These are phyloP conservation scores for Phytophthora citrophthora DNA, from an alignment of 352 stramenopile species.

Conservation along the genomic window DNA sequence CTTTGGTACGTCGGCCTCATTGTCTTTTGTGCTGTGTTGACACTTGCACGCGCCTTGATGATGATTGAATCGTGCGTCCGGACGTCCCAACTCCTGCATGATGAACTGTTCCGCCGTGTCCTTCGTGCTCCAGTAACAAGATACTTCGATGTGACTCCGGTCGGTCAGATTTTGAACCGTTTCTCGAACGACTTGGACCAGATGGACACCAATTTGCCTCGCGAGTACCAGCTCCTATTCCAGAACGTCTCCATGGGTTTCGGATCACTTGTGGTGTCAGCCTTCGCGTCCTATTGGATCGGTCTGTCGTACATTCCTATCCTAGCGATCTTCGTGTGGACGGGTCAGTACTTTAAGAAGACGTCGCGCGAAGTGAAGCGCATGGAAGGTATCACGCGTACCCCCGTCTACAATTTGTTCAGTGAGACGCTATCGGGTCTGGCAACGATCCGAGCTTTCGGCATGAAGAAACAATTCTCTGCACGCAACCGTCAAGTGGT, in stretches of 20 bases:
- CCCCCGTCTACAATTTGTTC: slow-evolving; percentile 37
- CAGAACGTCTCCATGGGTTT: neutral
- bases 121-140: neutral
- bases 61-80: neutral
- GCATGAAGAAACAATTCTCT: slow-evolving; percentile 29
- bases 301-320: neutral
- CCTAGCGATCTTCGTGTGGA: slow-evolving; percentile 1
- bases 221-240: neutral
- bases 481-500: neutral
- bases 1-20: neutral
- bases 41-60: neutral
- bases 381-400: neutral
- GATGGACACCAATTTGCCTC: neutral
- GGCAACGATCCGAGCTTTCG: slow-evolving; percentile 88
- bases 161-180: neutral
- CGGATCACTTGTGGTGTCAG: neutral
- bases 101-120: neutral
- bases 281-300: neutral
- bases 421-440: slow-evolving; percentile 92
- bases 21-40: neutral
- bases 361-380: neutral
- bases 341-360: neutral
- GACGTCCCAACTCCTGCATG: neutral
- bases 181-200: neutral
- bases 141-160: neutral